Conservation (phyloP, 1,284 basidiomycete species). For the Mycosarcoma maydis region DNA sequence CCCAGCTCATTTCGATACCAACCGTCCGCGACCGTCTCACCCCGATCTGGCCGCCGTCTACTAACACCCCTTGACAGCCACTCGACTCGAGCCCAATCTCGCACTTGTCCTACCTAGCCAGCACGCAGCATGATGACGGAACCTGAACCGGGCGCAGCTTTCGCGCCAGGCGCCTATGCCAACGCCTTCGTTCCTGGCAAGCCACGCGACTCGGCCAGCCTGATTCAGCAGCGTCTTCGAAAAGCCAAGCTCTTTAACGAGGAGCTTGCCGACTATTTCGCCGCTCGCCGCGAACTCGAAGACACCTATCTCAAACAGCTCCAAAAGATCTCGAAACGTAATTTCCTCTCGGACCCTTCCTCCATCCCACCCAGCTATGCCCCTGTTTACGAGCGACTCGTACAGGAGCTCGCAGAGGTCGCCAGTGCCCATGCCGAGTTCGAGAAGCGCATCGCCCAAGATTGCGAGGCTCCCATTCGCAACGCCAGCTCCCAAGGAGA, state of each 20-base stretch:
- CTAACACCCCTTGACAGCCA: no score
- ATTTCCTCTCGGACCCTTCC: slow-evolving; percentile 63
- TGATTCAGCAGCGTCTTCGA: slow-evolving; percentile 46
- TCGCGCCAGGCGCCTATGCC: slow-evolving; percentile 50
- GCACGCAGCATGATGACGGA: slow-evolving; percentile 23
- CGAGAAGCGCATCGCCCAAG: slow-evolving; percentile 59
- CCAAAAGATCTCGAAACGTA: slow-evolving; percentile 68
- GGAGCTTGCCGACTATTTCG: slow-evolving; percentile 69
- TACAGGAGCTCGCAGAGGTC: slow-evolving; percentile 61
- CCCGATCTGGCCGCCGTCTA: not conserved
- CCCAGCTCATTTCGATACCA: not conserved
- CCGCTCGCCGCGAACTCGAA: slow-evolving; percentile 70
- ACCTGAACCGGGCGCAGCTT: slow-evolving; percentile 25
- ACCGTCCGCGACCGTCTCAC: not conserved
- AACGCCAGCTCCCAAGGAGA: slow-evolving; percentile 54
- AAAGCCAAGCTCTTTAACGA: slow-evolving; percentile 61
- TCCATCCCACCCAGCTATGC: slow-evolving; percentile 58
- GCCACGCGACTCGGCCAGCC: slow-evolving; percentile 33
- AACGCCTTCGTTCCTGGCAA: slow-evolving; percentile 47
- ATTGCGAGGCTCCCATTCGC: slow-evolving; percentile 65
- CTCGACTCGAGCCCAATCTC: no score
- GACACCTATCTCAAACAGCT: slow-evolving; percentile 70
- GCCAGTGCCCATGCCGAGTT: slow-evolving; percentile 60
- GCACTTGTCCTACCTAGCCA: not conserved
- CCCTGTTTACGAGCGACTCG: slow-evolving; percentile 62